Evolutionary conservation across 164 flowering plant species (phyloP).

Genomic region (Macadamia tetraphylla): DNA sequence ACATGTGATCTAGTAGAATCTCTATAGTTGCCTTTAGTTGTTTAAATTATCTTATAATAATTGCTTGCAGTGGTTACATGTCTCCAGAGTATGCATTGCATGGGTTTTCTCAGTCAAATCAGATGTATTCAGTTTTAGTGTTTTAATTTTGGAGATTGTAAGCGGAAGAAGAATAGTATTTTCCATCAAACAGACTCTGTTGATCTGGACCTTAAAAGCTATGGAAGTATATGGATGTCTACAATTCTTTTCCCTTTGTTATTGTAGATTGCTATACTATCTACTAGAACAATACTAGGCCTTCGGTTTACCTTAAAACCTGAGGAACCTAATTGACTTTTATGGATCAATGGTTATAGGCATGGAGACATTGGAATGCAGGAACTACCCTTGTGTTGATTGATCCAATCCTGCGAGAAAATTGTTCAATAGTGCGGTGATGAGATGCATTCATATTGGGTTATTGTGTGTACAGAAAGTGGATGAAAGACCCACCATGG

Average conservation of each 20-base stretch:
- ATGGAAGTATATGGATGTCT: slow-evolving; percentile 6
- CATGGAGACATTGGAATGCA: slow-evolving; percentile 42
- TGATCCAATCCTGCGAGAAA: slow-evolving; percentile 21
- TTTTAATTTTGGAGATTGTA: slow-evolving; percentile 22
- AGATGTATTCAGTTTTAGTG: slow-evolving; percentile 25
- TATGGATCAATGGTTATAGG: slow-evolving; percentile 18
- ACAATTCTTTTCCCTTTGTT: too few relatives aligned
- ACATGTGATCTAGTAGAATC: too few relatives aligned
- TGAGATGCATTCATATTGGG: slow-evolving; percentile 44
- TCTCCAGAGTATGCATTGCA: slow-evolving; percentile 26
- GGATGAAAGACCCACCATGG: slow-evolving; percentile 44
- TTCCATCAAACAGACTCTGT: not conserved
- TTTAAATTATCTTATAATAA: not conserved
- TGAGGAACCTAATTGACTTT: too few relatives aligned
- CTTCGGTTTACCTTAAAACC: too few relatives aligned
- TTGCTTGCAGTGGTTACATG: slow-evolving; percentile 28
- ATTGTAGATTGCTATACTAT: too few relatives aligned
- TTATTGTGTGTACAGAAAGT: slow-evolving; percentile 44
- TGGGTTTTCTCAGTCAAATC: slow-evolving; percentile 24
- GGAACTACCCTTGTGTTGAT: slow-evolving; percentile 24
- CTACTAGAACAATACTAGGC: too few relatives aligned
- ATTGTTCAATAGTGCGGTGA: slow-evolving; percentile 22
- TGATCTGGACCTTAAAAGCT: not conserved
- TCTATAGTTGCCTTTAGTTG: not conserved
- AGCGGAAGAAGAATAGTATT: slow-evolving; percentile 15